phyloP scores from a whole-genome alignment of 2,329 filamentous ascomycete species.

The Lecanosticta acicola region DNA sequence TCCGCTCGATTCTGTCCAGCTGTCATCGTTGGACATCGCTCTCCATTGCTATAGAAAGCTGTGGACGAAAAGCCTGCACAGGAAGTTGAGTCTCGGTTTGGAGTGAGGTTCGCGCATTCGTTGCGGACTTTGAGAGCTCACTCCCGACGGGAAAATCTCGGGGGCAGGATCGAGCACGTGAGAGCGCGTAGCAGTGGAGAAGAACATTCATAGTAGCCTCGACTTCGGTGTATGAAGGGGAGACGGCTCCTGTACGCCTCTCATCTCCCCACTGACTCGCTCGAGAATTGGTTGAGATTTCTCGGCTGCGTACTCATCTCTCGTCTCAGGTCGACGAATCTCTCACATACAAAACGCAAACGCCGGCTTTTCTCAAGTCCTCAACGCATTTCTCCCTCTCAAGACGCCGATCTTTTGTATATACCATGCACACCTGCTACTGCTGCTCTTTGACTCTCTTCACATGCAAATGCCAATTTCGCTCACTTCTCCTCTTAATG shows the following conservation, averaged over 20 bases:
- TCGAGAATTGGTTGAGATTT: slow-evolving; percentile 11
- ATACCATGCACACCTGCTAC: no score
- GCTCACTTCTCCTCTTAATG: not conserved
- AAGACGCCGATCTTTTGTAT: no score
- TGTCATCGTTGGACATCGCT: slow-evolving; percentile 24
- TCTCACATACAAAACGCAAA: not conserved
- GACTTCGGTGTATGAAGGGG: no score
- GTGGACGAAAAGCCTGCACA: not conserved
- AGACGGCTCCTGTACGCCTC: no score
- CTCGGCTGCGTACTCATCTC: not conserved
- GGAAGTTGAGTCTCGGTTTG: not conserved
- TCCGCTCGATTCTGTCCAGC: slow-evolving; percentile 4
- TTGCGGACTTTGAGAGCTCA: not conserved
- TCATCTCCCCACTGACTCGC: no score
- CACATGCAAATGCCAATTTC: no score
- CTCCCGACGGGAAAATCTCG: slow-evolving; percentile 1
- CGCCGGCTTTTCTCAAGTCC: not conserved
- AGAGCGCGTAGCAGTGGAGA: not conserved
- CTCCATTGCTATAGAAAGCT: slow-evolving; percentile 12
- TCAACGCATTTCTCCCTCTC: no score
- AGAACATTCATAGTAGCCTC: not conserved
- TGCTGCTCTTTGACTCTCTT: no score
- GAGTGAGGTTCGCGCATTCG: not conserved
- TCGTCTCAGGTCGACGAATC: not conserved
- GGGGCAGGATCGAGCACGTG: not conserved